phyloP scores from a whole-genome alignment of 2,329 filamentous ascomycete species.

The Fusarium sp. region DNA sequence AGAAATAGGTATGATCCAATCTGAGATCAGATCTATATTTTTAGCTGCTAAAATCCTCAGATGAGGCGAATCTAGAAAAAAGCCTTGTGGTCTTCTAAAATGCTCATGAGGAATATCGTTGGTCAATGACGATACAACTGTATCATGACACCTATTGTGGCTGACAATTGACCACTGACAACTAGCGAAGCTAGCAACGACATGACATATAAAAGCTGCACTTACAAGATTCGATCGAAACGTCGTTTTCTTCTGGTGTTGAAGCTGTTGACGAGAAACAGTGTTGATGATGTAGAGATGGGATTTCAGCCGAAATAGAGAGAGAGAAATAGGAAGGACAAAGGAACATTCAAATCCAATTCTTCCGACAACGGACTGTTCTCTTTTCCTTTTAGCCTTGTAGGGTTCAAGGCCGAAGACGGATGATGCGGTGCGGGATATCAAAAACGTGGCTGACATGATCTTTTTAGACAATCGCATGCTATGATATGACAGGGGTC shows the following conservation, averaged over 20 bases:
- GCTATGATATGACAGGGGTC: constrained; percentile 28
- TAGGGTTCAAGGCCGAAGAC: constrained; percentile 35
- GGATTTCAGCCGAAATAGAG: constrained; percentile 35
- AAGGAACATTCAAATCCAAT: constrained; percentile 20
- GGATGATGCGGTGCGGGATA: constrained; percentile 30
- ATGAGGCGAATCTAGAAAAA: not conserved
- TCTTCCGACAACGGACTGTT: constrained; percentile 45
- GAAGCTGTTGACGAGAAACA: constrained; percentile 11
- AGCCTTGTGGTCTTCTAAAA: not conserved
- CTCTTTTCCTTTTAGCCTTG: constrained; percentile 40
- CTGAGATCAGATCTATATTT: not conserved
- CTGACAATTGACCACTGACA: constrained; percentile 26
- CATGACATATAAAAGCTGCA: constrained; percentile 18
- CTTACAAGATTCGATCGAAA: constrained; percentile 29
- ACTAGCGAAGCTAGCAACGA: constrained; percentile 17
- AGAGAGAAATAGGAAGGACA: constrained; percentile 28
- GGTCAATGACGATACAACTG: constrained; percentile 35
- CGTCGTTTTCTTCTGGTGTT: constrained; percentile 15
- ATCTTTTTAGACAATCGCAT: constrained; percentile 35
- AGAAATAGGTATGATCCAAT: not conserved
- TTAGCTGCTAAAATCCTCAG: not conserved
- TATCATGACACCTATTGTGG: constrained; percentile 33
- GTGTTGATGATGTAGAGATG: constrained; percentile 26
- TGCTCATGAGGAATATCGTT: constrained; percentile 20
- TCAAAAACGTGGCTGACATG: constrained; percentile 36